Evolutionary conservation across 116 monocot species (phyloP), one percentile per base, ranked within the genome.

Genomic region (Dioscorea cayenensis): DNA sequence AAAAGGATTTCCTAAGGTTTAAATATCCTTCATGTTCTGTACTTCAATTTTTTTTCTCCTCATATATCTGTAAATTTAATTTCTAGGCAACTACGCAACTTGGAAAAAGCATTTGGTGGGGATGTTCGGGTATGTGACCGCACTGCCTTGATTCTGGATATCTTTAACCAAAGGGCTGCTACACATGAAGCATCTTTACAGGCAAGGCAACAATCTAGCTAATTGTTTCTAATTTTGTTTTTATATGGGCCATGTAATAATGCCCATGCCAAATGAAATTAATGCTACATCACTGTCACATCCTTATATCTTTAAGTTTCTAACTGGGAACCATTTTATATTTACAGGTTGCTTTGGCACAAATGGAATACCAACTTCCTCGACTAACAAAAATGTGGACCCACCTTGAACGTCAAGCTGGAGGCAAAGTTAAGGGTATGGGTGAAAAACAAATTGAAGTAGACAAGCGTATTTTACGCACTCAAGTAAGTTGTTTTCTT

Each of bases 371-470:
- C 66, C 99, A 99, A 73, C 91, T 99, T 83, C 94, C 99, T 11
- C 89, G 99, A 66, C 51, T 99, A 63, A 99, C 99, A 37, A 99
- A 89, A 87, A 91, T 99, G 99, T 99, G 94, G 99, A 82, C 82
- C 72, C 99, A 99, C 65, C 81, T 99, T 75, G 99, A 99, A 80
- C 99, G 99, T 62, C 99, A 99, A 77, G 80, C 99, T 58, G 99
- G 99, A 70, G 99, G 99, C 21, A 75, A 89, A 80, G 99, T 99
- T 51, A 99, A 99, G 73, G 99, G 99, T 38, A 99, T 99, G 99
- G 99, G 99, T 78, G 99, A 99, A 77, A 99, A 99, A 79, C 99
- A 99, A 84, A 99, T 94, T 82, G 99, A 99, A 94, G 91, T 99
- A 58, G 99, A 94, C 69, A 94, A 99, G 78, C 94, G 99, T 84